Conservation (phyloP, 2,329 filamentous ascomycete species). For the Talaromyces atroroseus region DNA sequence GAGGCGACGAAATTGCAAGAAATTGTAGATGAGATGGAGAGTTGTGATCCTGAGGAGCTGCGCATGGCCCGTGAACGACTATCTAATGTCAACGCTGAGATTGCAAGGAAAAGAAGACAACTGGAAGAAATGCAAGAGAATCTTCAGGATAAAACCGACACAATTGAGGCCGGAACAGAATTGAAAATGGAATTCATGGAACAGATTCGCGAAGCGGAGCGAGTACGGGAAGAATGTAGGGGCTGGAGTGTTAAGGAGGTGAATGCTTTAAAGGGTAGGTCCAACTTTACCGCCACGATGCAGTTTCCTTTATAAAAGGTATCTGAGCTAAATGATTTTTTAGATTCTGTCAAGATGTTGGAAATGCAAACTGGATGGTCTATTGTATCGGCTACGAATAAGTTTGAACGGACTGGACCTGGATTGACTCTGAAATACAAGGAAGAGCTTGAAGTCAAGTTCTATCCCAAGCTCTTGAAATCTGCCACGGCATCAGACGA, state of each 20-base stretch:
- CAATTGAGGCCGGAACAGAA: slow-evolving; percentile 57
- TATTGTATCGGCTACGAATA: slow-evolving; percentile 31
- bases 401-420: slow-evolving; percentile 25
- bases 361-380: slow-evolving; percentile 43
- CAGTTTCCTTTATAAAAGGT: neutral
- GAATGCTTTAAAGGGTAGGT: slow-evolving; percentile 65
- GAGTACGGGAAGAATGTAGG: slow-evolving; percentile 76
- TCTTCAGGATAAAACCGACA: slow-evolving; percentile 60
- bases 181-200: slow-evolving; percentile 64
- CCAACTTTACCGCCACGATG: neutral
- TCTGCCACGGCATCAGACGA: slow-evolving; percentile 18
- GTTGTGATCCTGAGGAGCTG: slow-evolving; percentile 73
- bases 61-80: slow-evolving; percentile 66
- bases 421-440: slow-evolving; percentile 39
- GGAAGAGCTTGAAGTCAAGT: slow-evolving; percentile 37
- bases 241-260: slow-evolving; percentile 86
- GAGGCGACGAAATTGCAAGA: slow-evolving; percentile 65
- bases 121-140: slow-evolving; percentile 63
- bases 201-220: slow-evolving; percentile 78
- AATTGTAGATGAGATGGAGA: slow-evolving; percentile 56
- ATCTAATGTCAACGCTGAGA: slow-evolving; percentile 57
- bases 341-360: slow-evolving; percentile 35
- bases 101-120: slow-evolving; percentile 63
- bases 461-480: slow-evolving; percentile 36
- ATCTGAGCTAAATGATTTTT: neutral